phyloP scores from a whole-genome alignment of 139 green algal genomes.

The Coccomyxa sp. region DNA sequence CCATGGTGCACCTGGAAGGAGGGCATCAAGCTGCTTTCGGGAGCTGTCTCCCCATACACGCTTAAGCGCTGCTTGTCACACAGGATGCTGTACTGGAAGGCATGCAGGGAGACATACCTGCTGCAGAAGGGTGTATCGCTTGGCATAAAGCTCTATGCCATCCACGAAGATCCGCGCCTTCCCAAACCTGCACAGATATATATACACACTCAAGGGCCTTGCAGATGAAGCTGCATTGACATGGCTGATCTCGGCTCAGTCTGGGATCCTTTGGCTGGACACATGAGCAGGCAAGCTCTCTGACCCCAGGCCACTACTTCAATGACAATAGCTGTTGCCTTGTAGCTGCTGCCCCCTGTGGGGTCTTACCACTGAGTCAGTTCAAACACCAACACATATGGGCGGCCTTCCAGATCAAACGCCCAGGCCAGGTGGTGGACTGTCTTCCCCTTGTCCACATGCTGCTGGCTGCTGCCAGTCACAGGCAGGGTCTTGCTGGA shows the following conservation, averaged over 20 bases:
- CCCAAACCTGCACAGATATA: neutral
- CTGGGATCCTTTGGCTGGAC: neutral
- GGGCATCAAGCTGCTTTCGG: too few relatives aligned
- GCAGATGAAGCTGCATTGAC: neutral
- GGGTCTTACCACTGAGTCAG: neutral
- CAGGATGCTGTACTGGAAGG: too few relatives aligned
- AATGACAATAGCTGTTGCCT: neutral
- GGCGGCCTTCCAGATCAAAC: neutral
- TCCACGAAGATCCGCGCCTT: neutral
- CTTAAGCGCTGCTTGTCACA: too few relatives aligned
- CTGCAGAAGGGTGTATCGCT: neutral
- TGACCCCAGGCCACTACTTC: neutral
- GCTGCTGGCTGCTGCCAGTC: too few relatives aligned
- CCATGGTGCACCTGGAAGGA: too few relatives aligned
- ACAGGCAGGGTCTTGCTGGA: neutral
- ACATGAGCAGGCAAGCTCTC: neutral
- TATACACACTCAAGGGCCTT: neutral
- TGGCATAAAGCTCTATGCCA: neutral
- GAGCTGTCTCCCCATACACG: too few relatives aligned
- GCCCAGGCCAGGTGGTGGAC: neutral
- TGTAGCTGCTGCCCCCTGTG: neutral
- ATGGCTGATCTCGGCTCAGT: neutral
- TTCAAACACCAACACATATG: neutral
- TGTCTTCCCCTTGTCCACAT: neutral
- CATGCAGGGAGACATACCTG: neutral